These are phyloP conservation scores for Orbilia ellipsospora DNA, from an alignment of 2,329 filamentous ascomycete genomes.

Conservation along the genomic window DNA sequence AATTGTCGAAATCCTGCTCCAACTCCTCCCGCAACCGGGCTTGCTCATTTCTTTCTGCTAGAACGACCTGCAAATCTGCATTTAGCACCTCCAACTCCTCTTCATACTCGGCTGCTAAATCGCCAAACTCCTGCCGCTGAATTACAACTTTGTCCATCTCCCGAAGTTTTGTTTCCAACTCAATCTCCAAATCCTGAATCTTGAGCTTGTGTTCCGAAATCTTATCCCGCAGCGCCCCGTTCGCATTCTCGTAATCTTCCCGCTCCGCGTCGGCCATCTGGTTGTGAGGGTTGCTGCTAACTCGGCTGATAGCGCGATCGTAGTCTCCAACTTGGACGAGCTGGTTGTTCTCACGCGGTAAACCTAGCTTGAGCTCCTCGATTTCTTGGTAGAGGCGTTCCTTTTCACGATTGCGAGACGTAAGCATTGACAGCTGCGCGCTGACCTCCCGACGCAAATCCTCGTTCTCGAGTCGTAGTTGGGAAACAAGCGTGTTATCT, in stretches of 20 bases:
- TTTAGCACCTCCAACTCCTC: slow-evolving; percentile 82
- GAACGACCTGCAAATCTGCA: slow-evolving; percentile 76
- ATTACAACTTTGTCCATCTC: slow-evolving; percentile 74
- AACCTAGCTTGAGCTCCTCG: slow-evolving; percentile 90
- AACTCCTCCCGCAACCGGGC: slow-evolving; percentile 71
- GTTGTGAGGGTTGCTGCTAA: slow-evolving; percentile 73
- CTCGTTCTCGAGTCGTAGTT: slow-evolving; percentile 89
- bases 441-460: slow-evolving; percentile 91
- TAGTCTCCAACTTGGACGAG: slow-evolving; percentile 78
- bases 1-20: slow-evolving; percentile 71
- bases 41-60: slow-evolving; percentile 84
- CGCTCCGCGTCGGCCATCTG: slow-evolving; percentile 76
- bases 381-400: slow-evolving; percentile 96
- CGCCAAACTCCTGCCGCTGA: slow-evolving; percentile 67
- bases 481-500: slow-evolving; percentile 60
- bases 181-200: slow-evolving; percentile 86
- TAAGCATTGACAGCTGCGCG: slow-evolving; percentile 96
- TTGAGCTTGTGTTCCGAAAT: slow-evolving; percentile 86
- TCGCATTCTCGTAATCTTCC: slow-evolving; percentile 85
- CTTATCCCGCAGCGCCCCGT: slow-evolving; percentile 85
- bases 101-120: slow-evolving; percentile 73
- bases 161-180: slow-evolving; percentile 80
- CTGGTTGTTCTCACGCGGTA: slow-evolving; percentile 72
- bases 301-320: slow-evolving; percentile 78
- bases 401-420: slow-evolving; percentile 93